Evolutionary conservation across 768 basidiomycete genomes (phyloP).

Genomic region (Botryobasidium botryosum): DNA sequence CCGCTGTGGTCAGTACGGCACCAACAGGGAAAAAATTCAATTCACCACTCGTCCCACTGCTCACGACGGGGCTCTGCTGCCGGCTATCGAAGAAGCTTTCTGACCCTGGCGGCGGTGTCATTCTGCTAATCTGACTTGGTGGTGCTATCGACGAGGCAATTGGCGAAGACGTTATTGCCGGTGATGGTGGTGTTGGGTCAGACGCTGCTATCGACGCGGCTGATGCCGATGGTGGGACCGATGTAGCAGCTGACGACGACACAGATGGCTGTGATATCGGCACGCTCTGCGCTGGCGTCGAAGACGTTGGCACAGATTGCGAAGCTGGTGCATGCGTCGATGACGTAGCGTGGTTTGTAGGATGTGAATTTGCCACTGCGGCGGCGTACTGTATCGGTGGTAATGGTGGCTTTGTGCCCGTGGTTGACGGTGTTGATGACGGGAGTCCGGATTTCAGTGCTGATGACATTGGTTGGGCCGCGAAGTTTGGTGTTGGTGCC

Average conservation of each 20-base stretch:
- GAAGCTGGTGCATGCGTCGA: slow-evolving; percentile 9
- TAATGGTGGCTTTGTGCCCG: slow-evolving; percentile 32
- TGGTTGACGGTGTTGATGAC: slow-evolving; percentile 25
- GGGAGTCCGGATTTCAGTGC: slow-evolving; percentile 64
- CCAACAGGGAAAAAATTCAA: neutral
- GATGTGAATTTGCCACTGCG: slow-evolving; percentile 67
- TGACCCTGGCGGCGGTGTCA: slow-evolving; percentile 1
- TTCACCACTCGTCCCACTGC: neutral
- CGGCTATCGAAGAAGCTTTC: slow-evolving; percentile 14
- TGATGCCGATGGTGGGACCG: slow-evolving; percentile 25
- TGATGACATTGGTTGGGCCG: slow-evolving; percentile 55
- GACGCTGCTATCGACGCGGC: slow-evolving; percentile 34
- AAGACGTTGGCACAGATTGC: slow-evolving; percentile 18
- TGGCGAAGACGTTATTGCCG: slow-evolving; percentile 12
- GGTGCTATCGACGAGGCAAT: slow-evolving; percentile 13
- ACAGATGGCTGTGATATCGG: slow-evolving; percentile 24
- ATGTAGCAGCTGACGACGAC: slow-evolving; percentile 24
- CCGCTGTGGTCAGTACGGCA: too few relatives aligned
- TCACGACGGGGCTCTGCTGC: slow-evolving; percentile 9
- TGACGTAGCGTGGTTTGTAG: slow-evolving; percentile 23
- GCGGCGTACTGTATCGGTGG: slow-evolving; percentile 82
- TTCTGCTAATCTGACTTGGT: slow-evolving; percentile 5
- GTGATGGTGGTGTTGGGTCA: slow-evolving; percentile 24
- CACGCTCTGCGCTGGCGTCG: slow-evolving; percentile 23
- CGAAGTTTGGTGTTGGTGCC: slow-evolving; percentile 58